Conservation (phyloP, 805 yeast genomes). For the Yamadazyma olivae region DNA sequence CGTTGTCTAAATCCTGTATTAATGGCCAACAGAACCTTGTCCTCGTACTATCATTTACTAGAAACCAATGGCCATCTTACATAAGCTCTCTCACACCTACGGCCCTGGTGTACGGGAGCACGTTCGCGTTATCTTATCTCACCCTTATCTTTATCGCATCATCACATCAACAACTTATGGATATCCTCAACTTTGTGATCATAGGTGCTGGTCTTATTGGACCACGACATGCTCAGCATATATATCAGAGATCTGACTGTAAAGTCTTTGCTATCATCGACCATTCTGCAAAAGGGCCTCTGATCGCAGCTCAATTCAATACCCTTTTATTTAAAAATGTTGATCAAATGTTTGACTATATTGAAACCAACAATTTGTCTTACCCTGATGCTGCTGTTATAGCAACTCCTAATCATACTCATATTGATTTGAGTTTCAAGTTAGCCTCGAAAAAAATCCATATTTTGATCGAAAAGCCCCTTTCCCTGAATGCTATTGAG, state of each 20-base stretch:
- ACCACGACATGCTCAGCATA: constrained; percentile 39
- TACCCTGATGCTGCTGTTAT: constrained; percentile 40
- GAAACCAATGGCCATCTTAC: no score
- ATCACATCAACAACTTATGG: no score
- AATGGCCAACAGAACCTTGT: no score
- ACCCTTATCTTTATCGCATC: no score
- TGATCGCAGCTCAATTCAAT: constrained; percentile 23
- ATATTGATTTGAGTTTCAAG: constrained; percentile 28
- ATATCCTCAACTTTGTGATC: constrained; percentile 4
- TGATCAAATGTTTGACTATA: constrained; percentile 23
- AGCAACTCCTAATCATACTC: constrained; percentile 42
- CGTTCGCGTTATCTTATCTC: no score
- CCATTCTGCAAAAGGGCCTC: constrained; percentile 27
- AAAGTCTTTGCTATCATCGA: constrained; percentile 34
- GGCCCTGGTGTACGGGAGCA: no score
- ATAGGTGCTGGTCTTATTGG: constrained; percentile 40
- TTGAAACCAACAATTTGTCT: constrained; percentile 17
- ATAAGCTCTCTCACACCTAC: no score
- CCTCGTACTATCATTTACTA: no score
- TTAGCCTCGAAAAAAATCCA: constrained; percentile 36
- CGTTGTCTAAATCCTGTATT: no score
- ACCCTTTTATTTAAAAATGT: constrained; percentile 23
- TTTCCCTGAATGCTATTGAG: constrained; percentile 32
- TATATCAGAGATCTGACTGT: constrained; percentile 21
- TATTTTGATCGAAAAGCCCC: constrained; percentile 39